phyloP scores from a whole-genome alignment of 2,329 filamentous ascomycete genomes.

The Colletotrichum nymphaeae region DNA sequence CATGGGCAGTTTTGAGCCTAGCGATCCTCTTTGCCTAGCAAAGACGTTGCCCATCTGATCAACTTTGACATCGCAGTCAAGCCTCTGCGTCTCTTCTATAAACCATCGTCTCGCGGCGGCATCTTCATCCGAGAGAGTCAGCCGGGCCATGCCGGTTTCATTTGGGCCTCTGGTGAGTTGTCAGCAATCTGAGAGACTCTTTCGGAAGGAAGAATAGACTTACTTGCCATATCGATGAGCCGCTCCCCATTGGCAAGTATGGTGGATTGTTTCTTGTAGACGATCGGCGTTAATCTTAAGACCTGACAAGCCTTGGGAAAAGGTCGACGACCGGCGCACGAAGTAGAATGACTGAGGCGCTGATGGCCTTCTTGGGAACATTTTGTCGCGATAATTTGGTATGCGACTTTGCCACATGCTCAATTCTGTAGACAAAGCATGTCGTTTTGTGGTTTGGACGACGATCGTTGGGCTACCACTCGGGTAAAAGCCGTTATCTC shows the following conservation, averaged over 20 bases:
- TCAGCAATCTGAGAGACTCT: background rate
- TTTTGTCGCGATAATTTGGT: background rate
- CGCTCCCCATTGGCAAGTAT: constrained; percentile 47
- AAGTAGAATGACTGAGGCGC: background rate
- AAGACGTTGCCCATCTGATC: constrained; percentile 88
- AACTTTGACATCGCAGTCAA: constrained; percentile 75
- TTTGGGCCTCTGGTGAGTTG: constrained; percentile 34
- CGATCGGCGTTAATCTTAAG: constrained; percentile 43
- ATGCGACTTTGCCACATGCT: background rate
- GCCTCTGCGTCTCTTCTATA: constrained; percentile 66
- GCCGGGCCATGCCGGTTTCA: constrained; percentile 81
- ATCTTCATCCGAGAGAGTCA: constrained; percentile 78
- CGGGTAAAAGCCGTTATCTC: background rate
- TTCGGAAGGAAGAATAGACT: constrained; percentile 24
- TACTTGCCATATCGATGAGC: constrained; percentile 44
- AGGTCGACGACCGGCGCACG: background rate
- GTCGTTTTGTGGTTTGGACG: background rate
- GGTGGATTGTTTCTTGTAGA: constrained; percentile 45
- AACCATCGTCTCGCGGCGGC: constrained; percentile 83
- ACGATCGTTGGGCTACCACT: background rate
- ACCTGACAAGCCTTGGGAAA: constrained; percentile 17
- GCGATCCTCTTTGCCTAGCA: constrained; percentile 73
- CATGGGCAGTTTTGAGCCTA: constrained; percentile 68
- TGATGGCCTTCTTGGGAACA: background rate
- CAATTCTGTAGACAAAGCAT: background rate